Evolutionary conservation across 331 rosid genomes (phyloP), one percentile per base, ranked within the genome.

Genomic region (Arachis monticola): DNA sequence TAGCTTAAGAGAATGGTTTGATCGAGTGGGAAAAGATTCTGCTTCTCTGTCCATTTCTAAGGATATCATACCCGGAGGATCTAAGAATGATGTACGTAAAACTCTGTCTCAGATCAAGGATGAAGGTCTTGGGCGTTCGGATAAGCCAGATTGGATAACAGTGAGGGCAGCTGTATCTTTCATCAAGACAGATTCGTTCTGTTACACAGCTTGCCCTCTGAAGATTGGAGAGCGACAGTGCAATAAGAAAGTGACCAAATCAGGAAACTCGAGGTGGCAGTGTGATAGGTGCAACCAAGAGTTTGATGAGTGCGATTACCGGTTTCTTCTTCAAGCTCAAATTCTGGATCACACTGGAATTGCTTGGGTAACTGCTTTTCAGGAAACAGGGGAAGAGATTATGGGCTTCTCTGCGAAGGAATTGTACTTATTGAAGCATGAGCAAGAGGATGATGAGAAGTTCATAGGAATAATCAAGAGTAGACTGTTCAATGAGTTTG

Each of bases 201-300:
- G 97, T 82, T 95, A 92, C 89, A 92, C 92, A 12, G 99, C 97
- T 41, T 95, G 99, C 83, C 97, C 97, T 0, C 79, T 90, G 83
- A 90, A 82, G 97, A 92, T 87, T 51, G 99, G 97, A 81, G 99
- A 95, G 81, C 88, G 97, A 61, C 97, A 87, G 70, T 95, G 99
- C 85, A 90, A 73, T 74, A 95, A 92, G 84, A 95, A 95, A 78
- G 99, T 84, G 83, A 86, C 85, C 6, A 86, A 82, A 83, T 87
- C 90, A 32, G 92, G 91, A 79, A 71, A 79, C 80, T 56, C 77
- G 3, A 77, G 74, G 61, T 95, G 99, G 99, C 89, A 73, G 46
- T 95, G 99, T 83, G 97, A 92, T 63, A 82, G 99, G 72, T 92
- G 99, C 85, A 92, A 89, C 85, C 97, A 95, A 73, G 97, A 88